Base-by-base conservation (phyloP, 2,329 filamentous ascomycete genomes). In the Neonectria faginata region DNA sequence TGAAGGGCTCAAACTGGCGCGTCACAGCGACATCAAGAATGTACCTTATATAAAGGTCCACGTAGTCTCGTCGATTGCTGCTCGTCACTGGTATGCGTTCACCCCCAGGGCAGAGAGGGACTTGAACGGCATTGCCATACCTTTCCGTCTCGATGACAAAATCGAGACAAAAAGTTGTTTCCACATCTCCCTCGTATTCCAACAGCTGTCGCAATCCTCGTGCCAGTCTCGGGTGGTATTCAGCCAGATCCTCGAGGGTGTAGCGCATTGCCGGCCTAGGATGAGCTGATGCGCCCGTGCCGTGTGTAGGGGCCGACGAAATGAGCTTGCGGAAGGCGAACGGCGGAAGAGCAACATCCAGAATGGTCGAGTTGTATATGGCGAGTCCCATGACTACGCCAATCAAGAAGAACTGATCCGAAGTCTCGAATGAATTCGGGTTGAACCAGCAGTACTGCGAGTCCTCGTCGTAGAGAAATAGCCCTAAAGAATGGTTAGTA, bases 371-470 rank as follows among this genome's bases (percentile, higher is more conserved):
- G 78, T 97, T 97, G 80, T 97, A 97, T 66, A 97, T 97, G 14
- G 94, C 94, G 63, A 97, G 83, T 0, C 94, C 94, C 59, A 97
- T 85, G 8, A 97, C 85, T 12, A 96, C 92, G 1, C 94, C 94
- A 29, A 97, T 92, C 22, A 97, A 85, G 75, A 96, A 97, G 78
- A 92, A 97, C 70, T 97, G 93, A 74, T 97, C 93, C 0, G 93
- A 94, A 0, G 92, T 94, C 77, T 97, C 94, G 71, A 97, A 94
- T 16, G 92, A 93, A 75, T 91, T 88, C 0, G 94, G 92, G 75
- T 97, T 97, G 81, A 97, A 97, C 78, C 97, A 97, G 79, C 94
- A 97, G 75, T 92, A 93, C 51, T 88, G 88, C 3, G 94, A 97
- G 73, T 97, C 93, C 56, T 97, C 93, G 67, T 97, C 94, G 77